Percentiles rank a stretch among this genome's conserved stretches.
These are phyloP conservation scores for Zizania latifolia DNA, from an alignment of 176 grass and related monocot species.

Conservation along the genomic window DNA sequence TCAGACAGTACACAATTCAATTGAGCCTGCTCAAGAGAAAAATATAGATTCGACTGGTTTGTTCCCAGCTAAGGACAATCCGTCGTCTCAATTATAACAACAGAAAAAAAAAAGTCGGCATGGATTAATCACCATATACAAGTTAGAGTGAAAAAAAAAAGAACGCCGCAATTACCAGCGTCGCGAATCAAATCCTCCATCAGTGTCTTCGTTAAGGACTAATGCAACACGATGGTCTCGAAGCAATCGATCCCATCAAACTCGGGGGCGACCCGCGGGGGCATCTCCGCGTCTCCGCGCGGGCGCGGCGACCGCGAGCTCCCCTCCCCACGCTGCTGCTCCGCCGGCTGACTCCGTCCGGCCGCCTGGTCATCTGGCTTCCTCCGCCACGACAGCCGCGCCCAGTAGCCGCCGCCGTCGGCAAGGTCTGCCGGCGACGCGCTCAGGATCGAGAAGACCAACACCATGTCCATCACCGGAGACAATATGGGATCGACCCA, in stretches of 20 bases:
- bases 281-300: not conserved
- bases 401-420: not conserved
- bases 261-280: constrained; percentile 46
- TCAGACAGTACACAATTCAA: no score
- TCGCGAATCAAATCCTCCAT: no score
- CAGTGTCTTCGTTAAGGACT: not conserved
- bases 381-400: constrained; percentile 14
- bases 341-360: not conserved
- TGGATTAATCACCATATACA: no score
- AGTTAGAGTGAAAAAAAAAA: not conserved
- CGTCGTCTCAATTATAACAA: not conserved
- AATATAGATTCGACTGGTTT: not conserved
- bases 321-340: not conserved
- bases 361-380: not conserved
- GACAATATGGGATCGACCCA: not conserved
- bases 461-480: constrained; percentile 48
- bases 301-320: not conserved
- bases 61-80: not conserved
- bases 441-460: constrained; percentile 56
- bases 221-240: constrained; percentile 54
- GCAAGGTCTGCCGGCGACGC: constrained; percentile 38
- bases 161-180: no score
- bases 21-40: not conserved
- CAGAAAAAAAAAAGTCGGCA: not conserved
- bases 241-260: constrained; percentile 72